Evolutionary conservation across 768 basidiomycete species (phyloP).

Genomic region (Pleurotus eryngii): DNA sequence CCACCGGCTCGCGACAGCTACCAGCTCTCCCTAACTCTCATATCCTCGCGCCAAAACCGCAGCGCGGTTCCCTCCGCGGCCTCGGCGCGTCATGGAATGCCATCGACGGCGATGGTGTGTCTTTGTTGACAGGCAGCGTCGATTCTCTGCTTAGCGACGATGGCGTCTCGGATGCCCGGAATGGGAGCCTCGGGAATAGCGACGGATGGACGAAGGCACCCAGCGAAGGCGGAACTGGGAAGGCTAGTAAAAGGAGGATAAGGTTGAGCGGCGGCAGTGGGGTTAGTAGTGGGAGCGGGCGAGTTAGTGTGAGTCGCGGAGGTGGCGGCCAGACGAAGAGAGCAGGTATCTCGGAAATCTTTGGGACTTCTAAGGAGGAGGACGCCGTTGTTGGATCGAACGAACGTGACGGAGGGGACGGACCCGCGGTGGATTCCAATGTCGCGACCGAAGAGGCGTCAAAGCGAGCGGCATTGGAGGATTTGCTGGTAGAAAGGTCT

Average conservation of each 20-base stretch:
- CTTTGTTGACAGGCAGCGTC: background rate
- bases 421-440: background rate
- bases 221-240: background rate
- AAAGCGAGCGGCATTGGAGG: background rate
- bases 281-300: background rate
- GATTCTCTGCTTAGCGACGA: background rate
- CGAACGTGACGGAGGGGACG: background rate
- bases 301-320: background rate
- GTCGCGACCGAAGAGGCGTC: background rate
- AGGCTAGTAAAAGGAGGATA: background rate
- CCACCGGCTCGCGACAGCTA: background rate
- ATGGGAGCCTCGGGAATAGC: background rate
- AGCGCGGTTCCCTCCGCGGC: slow-evolving; percentile 1
- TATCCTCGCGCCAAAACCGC: slow-evolving; percentile 1
- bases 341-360: background rate
- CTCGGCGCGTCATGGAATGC: slow-evolving; percentile 7
- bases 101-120: background rate
- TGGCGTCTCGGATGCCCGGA: background rate
- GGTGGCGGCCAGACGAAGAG: background rate
- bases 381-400: background rate
- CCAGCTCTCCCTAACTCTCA: background rate
- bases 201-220: background rate
- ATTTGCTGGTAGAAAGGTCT: background rate
- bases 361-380: background rate
- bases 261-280: background rate